A percentile compares a stretch with the other conserved stretches of the same genome.
Conservation (phyloP, 2,329 filamentous ascomycete species). For the Ustulina deusta region DNA sequence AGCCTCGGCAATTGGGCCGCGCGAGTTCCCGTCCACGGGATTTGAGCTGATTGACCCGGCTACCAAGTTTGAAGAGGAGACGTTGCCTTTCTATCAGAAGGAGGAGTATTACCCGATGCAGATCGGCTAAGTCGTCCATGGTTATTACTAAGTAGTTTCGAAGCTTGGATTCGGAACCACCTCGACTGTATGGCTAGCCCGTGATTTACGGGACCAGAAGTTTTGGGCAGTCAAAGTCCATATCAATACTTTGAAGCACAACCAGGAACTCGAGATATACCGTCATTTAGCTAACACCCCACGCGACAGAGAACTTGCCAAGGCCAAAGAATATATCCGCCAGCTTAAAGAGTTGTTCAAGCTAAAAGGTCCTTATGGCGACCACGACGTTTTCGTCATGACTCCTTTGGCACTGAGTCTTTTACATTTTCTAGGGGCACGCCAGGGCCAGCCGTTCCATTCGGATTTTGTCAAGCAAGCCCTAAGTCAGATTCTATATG, state of each 20-base stretch:
- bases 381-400: constrained; percentile 27
- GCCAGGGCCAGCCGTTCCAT: constrained; percentile 12
- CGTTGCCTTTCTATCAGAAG: constrained; percentile 15
- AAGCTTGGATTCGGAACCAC: constrained; percentile 29
- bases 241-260: constrained; percentile 23
- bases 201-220: constrained; percentile 20
- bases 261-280: constrained; percentile 28
- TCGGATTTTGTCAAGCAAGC: constrained; percentile 13
- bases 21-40: constrained; percentile 22
- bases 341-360: constrained; percentile 21
- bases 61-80: constrained; percentile 24
- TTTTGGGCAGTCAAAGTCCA: constrained; percentile 30
- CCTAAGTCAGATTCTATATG: constrained; percentile 19
- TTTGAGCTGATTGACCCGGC: constrained; percentile 18
- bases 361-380: constrained; percentile 19
- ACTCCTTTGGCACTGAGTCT: constrained; percentile 23
- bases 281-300: constrained; percentile 7
- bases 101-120: constrained; percentile 27
- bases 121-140: constrained; percentile 17
- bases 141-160: constrained; percentile 25
- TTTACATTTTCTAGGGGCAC: constrained; percentile 5
- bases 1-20: constrained; percentile 8
- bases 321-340: neutral
- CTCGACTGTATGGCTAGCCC: constrained; percentile 31
- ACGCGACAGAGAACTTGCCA: neutral